Evolutionary conservation across 257 asterid genomes (phyloP).

Genomic region (Solanum verrucosum): DNA sequence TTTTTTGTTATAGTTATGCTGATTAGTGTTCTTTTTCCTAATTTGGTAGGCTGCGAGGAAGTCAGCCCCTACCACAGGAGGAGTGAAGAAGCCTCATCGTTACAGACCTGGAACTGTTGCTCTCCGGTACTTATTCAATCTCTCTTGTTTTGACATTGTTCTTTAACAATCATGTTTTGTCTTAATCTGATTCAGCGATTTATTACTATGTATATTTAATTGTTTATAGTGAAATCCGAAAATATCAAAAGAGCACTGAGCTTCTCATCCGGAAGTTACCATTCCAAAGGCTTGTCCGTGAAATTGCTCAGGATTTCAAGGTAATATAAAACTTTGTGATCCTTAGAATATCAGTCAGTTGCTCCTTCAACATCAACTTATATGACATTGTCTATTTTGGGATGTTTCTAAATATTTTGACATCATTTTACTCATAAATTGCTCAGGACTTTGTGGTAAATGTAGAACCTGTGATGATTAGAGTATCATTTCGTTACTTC

Average conservation of each 20-base stretch:
- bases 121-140: constrained; percentile 34
- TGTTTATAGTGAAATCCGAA: constrained; percentile 39
- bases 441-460: not conserved
- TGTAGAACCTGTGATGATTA: not conserved
- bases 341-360: not conserved
- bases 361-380: not conserved
- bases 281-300: constrained; percentile 59
- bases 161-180: not conserved
- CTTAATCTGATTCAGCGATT: not conserved
- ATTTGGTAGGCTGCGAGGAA: constrained; percentile 56
- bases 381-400: not conserved
- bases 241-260: constrained; percentile 35
- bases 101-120: constrained; percentile 79
- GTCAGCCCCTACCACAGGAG: constrained; percentile 70
- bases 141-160: not conserved
- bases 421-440: not conserved
- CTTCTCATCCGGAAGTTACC: constrained; percentile 69
- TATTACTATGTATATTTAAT: not conserved
- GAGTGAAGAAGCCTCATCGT: constrained; percentile 84
- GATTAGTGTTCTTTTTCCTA: not conserved
- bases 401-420: not conserved
- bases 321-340: not conserved
- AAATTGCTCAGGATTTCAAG: constrained; percentile 50
- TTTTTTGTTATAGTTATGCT: not conserved
- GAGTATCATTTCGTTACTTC: not conserved